These are phyloP conservation scores for Micromonas pusilla DNA, from an alignment of 139 green algal species.

Conservation along the genomic window DNA sequence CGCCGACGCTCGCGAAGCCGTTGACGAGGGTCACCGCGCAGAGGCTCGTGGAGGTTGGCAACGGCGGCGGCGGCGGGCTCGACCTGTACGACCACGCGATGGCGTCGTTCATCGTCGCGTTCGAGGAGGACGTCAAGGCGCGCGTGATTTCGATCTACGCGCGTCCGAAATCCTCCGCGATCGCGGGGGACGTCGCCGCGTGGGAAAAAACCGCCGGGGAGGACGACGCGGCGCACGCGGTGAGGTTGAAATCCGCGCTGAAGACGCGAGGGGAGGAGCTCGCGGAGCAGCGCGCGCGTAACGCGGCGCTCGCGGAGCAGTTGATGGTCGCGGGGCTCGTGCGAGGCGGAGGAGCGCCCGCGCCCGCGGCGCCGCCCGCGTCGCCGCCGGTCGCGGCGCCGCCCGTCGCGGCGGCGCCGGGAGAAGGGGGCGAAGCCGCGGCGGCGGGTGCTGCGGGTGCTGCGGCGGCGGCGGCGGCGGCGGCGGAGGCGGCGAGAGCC, in stretches of 20 bases:
- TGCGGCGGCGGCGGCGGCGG: neutral
- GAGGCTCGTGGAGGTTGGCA: neutral
- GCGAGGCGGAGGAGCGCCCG: constrained; percentile 10
- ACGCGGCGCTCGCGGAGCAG: constrained; percentile 50
- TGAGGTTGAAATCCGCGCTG: constrained; percentile 27
- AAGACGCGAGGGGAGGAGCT: constrained; percentile 35
- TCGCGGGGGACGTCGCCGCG: neutral
- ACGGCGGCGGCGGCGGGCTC: neutral
- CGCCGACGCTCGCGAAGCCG: constrained; percentile 29
- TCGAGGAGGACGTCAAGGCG: constrained; percentile 40
- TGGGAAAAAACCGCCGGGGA: constrained; percentile 23
- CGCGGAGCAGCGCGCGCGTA: constrained; percentile 45
- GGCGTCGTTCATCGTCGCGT: constrained; percentile 29
- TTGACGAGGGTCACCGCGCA: constrained; percentile 45
- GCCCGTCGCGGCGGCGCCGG: too few species aligned
- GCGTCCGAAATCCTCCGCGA: neutral
- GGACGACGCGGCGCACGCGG: constrained; percentile 34
- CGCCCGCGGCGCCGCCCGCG: neutral
- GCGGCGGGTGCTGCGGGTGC: too few species aligned
- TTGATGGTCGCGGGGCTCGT: constrained; percentile 41
- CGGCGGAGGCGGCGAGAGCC: too few species aligned
- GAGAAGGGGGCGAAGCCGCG: too few species aligned
- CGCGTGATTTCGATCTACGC: constrained; percentile 29
- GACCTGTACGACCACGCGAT: constrained; percentile 21
- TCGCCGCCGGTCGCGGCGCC: too few species aligned